A percentile compares a stretch with the other conserved stretches of the same genome.
Evolutionary conservation across 2,329 filamentous ascomycete genomes (phyloP).

Genomic region (Penicillium corylophilum): DNA sequence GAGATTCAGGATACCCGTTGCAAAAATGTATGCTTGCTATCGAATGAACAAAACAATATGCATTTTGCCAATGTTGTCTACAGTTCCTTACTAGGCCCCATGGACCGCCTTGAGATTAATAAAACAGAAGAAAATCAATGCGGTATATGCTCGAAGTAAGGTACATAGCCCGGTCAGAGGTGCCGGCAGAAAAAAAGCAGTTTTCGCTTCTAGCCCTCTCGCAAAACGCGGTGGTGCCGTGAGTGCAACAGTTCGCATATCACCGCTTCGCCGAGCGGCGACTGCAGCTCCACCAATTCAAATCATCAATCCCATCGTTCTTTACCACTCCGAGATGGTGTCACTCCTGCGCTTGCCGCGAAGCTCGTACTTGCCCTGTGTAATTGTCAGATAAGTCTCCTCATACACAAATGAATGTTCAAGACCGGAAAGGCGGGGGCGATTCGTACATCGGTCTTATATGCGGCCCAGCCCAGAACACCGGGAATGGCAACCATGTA

Average conservation of each 20-base stretch:
- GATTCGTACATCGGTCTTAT: constrained; percentile 79
- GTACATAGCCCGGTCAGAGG: constrained; percentile 25
- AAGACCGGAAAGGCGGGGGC: not conserved
- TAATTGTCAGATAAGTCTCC: constrained; percentile 15
- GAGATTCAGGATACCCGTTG: constrained; percentile 6
- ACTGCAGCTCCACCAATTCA: constrained; percentile 1
- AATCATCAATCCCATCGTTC: not conserved
- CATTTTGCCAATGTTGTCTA: not conserved
- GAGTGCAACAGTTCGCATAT: not conserved
- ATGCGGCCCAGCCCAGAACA: constrained; percentile 69
- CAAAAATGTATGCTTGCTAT: constrained; percentile 16
- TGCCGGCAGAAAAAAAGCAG: constrained; percentile 8
- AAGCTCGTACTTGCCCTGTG: constrained; percentile 79
- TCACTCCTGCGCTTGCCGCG: constrained; percentile 88
- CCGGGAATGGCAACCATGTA: constrained; percentile 73
- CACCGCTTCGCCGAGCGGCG: not conserved
- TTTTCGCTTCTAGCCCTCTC: constrained; percentile 2
- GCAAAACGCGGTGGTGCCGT: not conserved
- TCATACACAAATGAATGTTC: not conserved
- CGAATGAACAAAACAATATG: constrained; percentile 1
- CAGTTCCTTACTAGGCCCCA: not conserved
- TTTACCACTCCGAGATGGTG: constrained; percentile 73
- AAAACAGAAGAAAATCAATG: constrained; percentile 27
- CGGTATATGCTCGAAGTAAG: constrained; percentile 36
- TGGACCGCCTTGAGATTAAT: not conserved